These are phyloP conservation scores for Gossypium longicalyx DNA, from an alignment of 345 rosid genomes.

Conservation along the genomic window DNA sequence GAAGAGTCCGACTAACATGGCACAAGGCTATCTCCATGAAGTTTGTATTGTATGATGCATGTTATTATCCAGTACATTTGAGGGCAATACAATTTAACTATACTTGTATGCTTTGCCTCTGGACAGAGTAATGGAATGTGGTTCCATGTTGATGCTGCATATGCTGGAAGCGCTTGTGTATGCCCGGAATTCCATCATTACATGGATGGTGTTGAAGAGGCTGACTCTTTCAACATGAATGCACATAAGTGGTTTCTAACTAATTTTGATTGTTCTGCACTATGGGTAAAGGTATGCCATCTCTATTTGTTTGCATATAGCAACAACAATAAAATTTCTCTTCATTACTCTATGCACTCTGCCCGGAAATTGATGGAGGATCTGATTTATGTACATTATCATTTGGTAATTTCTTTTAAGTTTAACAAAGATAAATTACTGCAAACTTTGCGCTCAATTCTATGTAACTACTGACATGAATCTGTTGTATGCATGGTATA, in stretches of 20 bases:
- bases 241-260: conserved; percentile 94
- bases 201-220: conserved; percentile 77
- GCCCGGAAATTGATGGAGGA: not conserved
- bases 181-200: conserved; percentile 78
- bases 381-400: not conserved
- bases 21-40: not conserved
- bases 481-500: not conserved
- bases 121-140: conserved; percentile 63
- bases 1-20: not conserved
- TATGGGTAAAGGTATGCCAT: conserved; percentile 78
- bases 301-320: not conserved
- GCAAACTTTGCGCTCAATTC: not conserved
- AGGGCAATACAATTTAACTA: not conserved
- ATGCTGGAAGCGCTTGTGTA: conserved; percentile 92
- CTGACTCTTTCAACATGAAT: conserved; percentile 92
- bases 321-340: not conserved
- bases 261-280: conserved; percentile 78
- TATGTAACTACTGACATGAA: conserved; percentile 1
- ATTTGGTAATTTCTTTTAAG: not conserved
- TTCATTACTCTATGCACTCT: not conserved
- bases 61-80: not conserved
- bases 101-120: conserved; percentile 11
- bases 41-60: not conserved
- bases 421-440: not conserved
- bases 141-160: conserved; percentile 92